Evolutionary conservation across 2,329 filamentous ascomycete species (phyloP).

Genomic region (Botrytis galanthina): DNA sequence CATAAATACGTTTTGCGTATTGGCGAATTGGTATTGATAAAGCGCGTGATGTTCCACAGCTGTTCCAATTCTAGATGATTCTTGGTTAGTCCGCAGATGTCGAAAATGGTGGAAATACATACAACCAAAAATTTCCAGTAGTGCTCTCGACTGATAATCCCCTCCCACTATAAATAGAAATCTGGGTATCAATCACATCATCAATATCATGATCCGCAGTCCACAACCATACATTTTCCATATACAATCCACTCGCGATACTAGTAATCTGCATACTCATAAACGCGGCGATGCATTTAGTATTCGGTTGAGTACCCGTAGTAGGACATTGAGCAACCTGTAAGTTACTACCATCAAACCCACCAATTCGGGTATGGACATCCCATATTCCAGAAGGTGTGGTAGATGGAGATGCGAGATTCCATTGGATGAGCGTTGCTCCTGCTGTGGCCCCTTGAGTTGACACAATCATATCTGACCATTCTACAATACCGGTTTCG

Average conservation of each 20-base stretch:
- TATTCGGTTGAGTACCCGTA: slow-evolving; percentile 41
- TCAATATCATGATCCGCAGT: slow-evolving; percentile 46
- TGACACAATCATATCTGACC: slow-evolving; percentile 58
- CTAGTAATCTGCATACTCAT: slow-evolving; percentile 40
- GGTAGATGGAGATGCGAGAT: slow-evolving; percentile 48
- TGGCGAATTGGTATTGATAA: slow-evolving; percentile 53
- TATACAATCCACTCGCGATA: slow-evolving; percentile 45
- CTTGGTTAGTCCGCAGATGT: slow-evolving; percentile 62
- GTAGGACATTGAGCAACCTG: slow-evolving; percentile 64
- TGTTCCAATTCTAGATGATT: slow-evolving; percentile 65
- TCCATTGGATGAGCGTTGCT: slow-evolving; percentile 65
- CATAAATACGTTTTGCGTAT: slow-evolving; percentile 33
- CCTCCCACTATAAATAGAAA: slow-evolving; percentile 52
- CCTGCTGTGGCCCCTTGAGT: slow-evolving; percentile 47
- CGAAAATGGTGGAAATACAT: slow-evolving; percentile 52
- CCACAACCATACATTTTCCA: slow-evolving; percentile 51
- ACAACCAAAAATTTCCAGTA: slow-evolving; percentile 50
- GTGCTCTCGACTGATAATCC: slow-evolving; percentile 40
- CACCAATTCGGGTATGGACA: slow-evolving; percentile 41
- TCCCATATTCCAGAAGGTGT: slow-evolving; percentile 60
- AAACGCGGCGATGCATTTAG: slow-evolving; percentile 39
- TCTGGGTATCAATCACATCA: slow-evolving; percentile 48
- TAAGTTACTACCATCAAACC: slow-evolving; percentile 50
- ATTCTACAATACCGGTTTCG: slow-evolving; percentile 57
- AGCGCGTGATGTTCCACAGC: slow-evolving; percentile 51